Conservation (phyloP, 495 filamentous ascomycete species). For the Evernia prunastri region DNA sequence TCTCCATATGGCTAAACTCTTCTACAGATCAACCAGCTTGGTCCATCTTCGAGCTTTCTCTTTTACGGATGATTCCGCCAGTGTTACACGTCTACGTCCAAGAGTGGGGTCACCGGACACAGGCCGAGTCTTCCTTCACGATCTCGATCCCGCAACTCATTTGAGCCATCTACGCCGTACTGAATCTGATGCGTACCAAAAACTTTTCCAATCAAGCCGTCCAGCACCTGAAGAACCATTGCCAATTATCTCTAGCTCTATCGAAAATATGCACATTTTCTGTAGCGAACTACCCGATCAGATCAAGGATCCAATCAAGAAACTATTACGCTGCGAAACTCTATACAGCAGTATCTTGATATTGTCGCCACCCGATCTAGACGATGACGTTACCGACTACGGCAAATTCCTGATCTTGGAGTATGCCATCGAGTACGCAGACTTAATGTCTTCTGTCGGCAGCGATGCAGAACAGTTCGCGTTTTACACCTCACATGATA, state of each 20-base stretch:
- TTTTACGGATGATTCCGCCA: conserved; percentile 81
- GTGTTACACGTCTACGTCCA: conserved; percentile 53
- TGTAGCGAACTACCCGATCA: conserved; percentile 52
- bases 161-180: conserved; percentile 69
- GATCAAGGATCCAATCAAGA: conserved; percentile 51
- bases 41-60: conserved; percentile 77
- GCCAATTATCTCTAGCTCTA: conserved; percentile 56
- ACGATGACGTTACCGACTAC: conserved; percentile 58
- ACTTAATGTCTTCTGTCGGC: conserved; percentile 51
- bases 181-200: conserved; percentile 77
- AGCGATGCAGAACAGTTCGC: conserved; percentile 41
- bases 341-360: conserved; percentile 81
- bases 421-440: conserved; percentile 65
- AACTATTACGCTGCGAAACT: conserved; percentile 72
- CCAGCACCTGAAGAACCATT: conserved; percentile 54
- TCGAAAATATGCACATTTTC: conserved; percentile 61
- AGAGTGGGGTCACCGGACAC: conserved; percentile 29
- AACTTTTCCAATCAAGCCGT: conserved; percentile 65
- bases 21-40: conserved; percentile 65
- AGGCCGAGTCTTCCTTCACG: conserved; percentile 44
- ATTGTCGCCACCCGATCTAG: conserved; percentile 63
- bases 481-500: conserved; percentile 70
- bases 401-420: conserved; percentile 74
- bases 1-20: conserved; percentile 15
- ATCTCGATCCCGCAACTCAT: conserved; percentile 47